phyloP scores from a whole-genome alignment of 2,329 filamentous ascomycete species.

The Colletotrichum viniferum region DNA sequence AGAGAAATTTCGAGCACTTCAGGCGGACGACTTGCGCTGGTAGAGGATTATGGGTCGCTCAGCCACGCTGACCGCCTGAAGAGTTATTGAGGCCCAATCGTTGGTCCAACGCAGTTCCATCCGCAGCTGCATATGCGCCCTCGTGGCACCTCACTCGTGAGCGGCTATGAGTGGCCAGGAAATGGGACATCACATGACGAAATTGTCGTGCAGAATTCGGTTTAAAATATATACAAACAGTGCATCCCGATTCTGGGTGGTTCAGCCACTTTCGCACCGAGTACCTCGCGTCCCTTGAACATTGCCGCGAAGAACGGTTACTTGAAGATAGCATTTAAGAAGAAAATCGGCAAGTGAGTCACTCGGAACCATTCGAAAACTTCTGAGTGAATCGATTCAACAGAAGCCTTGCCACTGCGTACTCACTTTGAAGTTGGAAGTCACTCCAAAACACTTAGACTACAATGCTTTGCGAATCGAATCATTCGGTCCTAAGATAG shows the following conservation, averaged over 20 bases:
- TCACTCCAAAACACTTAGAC: no score
- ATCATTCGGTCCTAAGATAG: rapidly evolving
- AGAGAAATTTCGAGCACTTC: rapidly evolving
- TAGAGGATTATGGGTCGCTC: rapidly evolving
- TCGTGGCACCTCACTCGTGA: neutral
- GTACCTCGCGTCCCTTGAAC: neutral
- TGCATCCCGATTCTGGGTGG: neutral
- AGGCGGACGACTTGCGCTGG: neutral
- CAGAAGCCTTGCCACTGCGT: neutral
- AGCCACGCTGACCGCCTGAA: neutral
- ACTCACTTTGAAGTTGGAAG: no score
- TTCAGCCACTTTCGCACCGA: neutral
- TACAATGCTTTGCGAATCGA: rapidly evolving
- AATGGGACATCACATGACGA: neutral
- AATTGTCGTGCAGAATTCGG: rapidly evolving
- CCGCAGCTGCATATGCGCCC: neutral
- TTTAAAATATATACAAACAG: rapidly evolving
- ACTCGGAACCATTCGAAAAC: neutral
- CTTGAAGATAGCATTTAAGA: neutral
- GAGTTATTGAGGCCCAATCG: rapidly evolving
- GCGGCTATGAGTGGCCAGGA: neutral
- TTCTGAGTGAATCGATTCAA: neutral
- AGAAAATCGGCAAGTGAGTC: rapidly evolving
- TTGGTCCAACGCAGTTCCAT: neutral
- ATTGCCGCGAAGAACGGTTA: neutral